A percentile compares a stretch with the other conserved stretches of the same genome.
phyloP scores from a whole-genome alignment of 2,329 filamentous ascomycete genomes.

The Aspergillus luchuensis region DNA sequence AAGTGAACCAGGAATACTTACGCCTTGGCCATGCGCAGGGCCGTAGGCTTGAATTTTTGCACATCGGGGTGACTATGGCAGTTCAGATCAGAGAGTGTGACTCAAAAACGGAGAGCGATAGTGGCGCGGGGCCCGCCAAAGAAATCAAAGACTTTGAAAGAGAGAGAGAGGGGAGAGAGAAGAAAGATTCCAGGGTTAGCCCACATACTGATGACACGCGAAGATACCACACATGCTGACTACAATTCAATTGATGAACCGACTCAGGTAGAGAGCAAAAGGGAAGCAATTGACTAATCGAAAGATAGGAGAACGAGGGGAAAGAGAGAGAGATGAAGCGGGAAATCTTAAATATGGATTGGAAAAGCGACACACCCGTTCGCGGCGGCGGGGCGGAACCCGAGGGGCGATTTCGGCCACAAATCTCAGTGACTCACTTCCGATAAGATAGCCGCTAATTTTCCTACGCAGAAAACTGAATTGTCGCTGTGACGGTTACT shows the following conservation, averaged over 20 bases:
- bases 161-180: background rate
- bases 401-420: slow-evolving; percentile 33
- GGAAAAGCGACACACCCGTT: slow-evolving; percentile 11
- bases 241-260: slow-evolving; percentile 30
- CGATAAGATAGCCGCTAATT: slow-evolving; percentile 31
- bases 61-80: slow-evolving; percentile 77
- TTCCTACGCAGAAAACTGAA: too few relatives aligned
- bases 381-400: slow-evolving; percentile 26
- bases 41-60: slow-evolving; percentile 92
- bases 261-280: slow-evolving; percentile 19
- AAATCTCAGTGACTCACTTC: slow-evolving; percentile 29
- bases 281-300: slow-evolving; percentile 25
- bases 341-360: slow-evolving; percentile 28
- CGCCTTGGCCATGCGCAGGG: slow-evolving; percentile 91
- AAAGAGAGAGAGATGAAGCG: slow-evolving; percentile 23
- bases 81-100: slow-evolving; percentile 25
- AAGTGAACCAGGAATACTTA: slow-evolving; percentile 54
- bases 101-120: slow-evolving; percentile 2
- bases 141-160: background rate
- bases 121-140: slow-evolving; percentile 2
- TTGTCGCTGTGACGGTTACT: too few relatives aligned
- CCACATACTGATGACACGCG: slow-evolving; percentile 81
- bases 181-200: slow-evolving; percentile 9
- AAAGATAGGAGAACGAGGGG: slow-evolving; percentile 10
- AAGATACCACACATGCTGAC: slow-evolving; percentile 93